Base-by-base conservation (phyloP, 83 land plant genomes). In the Diphasiastrum complanatum region DNA sequence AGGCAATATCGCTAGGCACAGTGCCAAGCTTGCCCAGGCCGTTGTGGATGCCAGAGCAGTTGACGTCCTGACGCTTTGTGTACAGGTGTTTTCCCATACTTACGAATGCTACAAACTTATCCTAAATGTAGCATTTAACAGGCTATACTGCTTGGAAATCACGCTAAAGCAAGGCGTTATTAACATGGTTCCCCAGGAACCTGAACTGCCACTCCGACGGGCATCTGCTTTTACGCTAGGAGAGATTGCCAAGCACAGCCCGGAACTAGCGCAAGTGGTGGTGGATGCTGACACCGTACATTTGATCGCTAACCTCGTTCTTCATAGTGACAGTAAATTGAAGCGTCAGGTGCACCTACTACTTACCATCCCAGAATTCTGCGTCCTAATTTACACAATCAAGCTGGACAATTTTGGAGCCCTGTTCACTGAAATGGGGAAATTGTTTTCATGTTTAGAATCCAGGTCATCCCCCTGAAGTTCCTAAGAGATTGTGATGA, bases 1-100 rank as follows among this genome's bases (percentile, higher is more conserved):
- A 3, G 76, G 69, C 38, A 40, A 73, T 30, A 73, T 73, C 8
- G 76, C 76, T 5, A 61, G 76, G 19, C 76, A 73, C 24, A 66
- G 18, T 43, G 54, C 76, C 3, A 28, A 52, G 11, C 76, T 73
- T 33, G 71, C 76, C 11, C 64, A 66, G 34, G 11, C 45, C 35
- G 53, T 67, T 5, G 76, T 57, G 4, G 71, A 73, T 29, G 37
- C 65, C n/a, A 46, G 76, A 19, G 76, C 64, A 19, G 32, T 73
- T 5, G 45, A 34, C 3, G 30, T 40, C 4, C 47, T 73, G 4
- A 46, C 51, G 11, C 45, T 66, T 51, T 65, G 50, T 32, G 45
- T 73, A 19, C 71, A 66, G 70, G 76, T 73, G 14, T 38, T 38
- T 8, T 8, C 43, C 14, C 14, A 38, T 8, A 38, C 12, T 8